Percentiles rank a stretch among this genome's conserved stretches.
These are phyloP conservation scores for Pulicaria dysenterica DNA, from an alignment of 129 eudicot species.

Conservation along the genomic window DNA sequence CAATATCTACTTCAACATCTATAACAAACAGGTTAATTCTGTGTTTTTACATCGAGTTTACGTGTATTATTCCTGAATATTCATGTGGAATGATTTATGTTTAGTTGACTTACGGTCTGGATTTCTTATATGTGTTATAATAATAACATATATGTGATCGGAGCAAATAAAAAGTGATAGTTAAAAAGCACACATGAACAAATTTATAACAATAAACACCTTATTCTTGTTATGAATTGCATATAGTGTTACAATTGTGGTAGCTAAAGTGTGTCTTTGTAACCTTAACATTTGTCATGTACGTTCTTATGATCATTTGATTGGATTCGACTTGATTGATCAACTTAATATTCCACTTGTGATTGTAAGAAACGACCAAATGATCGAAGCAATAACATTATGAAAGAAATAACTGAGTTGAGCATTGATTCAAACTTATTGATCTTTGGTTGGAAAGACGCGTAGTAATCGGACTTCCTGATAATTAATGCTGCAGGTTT, in stretches of 20 bases:
- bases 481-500: slow-evolving; percentile 59
- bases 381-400: slow-evolving; percentile 20
- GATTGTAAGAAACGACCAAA: slow-evolving; percentile 13
- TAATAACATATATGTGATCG: neutral
- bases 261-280: neutral
- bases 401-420: neutral
- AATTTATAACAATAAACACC: no score
- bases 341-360: neutral
- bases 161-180: no score
- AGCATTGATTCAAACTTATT: neutral
- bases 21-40: slow-evolving; percentile 78
- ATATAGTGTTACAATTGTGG: neutral
- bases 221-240: slow-evolving; percentile 2
- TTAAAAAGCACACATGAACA: no score
- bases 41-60: neutral
- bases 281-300: neutral
- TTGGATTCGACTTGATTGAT: slow-evolving; percentile 6
- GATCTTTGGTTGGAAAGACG: neutral
- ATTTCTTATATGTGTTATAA: neutral
- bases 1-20: slow-evolving; percentile 92
- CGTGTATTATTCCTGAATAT: slow-evolving; percentile 6
- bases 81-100: slow-evolving; percentile 6
- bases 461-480: slow-evolving; percentile 1
- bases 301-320: neutral
- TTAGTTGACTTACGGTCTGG: neutral